These are phyloP conservation scores for Bertia moriformis DNA, from an alignment of 2,329 filamentous ascomycete species.

Conservation along the genomic window DNA sequence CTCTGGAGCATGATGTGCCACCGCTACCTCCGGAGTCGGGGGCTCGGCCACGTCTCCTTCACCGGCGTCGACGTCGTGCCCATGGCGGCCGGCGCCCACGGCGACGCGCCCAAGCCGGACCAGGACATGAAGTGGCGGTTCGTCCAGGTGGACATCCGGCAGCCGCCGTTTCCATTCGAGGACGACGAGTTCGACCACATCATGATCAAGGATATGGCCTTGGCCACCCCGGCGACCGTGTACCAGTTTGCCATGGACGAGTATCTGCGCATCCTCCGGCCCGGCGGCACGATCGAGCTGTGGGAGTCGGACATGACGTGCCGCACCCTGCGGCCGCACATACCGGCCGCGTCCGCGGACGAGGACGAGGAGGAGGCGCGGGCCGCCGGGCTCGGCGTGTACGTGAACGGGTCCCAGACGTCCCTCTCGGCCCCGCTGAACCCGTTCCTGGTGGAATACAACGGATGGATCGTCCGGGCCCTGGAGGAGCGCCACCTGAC, in stretches of 20 bases:
- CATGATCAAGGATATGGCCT: constrained; percentile 71
- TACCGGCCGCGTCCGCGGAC: constrained; percentile 31
- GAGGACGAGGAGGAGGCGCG: constrained; percentile 47
- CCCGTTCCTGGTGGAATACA: constrained; percentile 69
- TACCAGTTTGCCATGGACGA: constrained; percentile 51
- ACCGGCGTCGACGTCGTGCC: constrained; percentile 72
- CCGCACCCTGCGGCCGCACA: constrained; percentile 68
- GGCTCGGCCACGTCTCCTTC: constrained; percentile 58
- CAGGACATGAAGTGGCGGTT: constrained; percentile 79
- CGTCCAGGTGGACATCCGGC: constrained; percentile 72
- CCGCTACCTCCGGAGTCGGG: constrained; percentile 57
- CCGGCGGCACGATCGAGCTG: constrained; percentile 68
- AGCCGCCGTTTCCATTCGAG: constrained; percentile 61
- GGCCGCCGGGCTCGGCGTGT: constrained; percentile 61
- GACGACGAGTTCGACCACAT: constrained; percentile 75
- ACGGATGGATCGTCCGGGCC: constrained; percentile 65
- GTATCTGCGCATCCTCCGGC: constrained; percentile 59
- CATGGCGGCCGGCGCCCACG: constrained; percentile 33
- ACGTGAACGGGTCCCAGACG: constrained; percentile 68
- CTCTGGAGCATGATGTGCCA: constrained; percentile 87
- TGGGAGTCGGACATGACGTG: constrained; percentile 83
- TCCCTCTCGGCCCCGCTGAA: constrained; percentile 71
- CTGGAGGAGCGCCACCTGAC: constrained; percentile 58
- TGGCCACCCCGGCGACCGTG: constrained; percentile 45
- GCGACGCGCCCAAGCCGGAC: constrained; percentile 29